Percentiles rank a stretch among this genome's conserved stretches.
These are phyloP conservation scores for Mesotaenium endlicherianum DNA, from an alignment of 139 green algal species.

Conservation along the genomic window DNA sequence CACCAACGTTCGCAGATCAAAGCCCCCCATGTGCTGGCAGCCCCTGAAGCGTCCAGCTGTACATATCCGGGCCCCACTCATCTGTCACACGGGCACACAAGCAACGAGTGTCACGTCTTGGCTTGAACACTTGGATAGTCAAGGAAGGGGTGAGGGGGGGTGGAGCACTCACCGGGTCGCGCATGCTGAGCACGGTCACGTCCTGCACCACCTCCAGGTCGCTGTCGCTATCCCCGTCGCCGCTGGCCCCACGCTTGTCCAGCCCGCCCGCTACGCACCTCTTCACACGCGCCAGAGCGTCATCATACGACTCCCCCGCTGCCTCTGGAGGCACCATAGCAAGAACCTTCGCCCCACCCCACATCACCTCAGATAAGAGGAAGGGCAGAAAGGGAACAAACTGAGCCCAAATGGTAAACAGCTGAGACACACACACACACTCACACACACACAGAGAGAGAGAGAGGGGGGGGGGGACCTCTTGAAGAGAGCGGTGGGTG, in stretches of 20 bases:
- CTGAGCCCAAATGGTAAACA: no score
- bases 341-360: no score
- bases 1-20: conserved; percentile 43
- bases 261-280: conserved; percentile 1
- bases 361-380: no score
- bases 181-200: conserved; percentile 15
- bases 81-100: conserved; percentile 13
- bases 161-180: conserved; percentile 25
- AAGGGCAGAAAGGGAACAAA: no score
- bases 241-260: background rate
- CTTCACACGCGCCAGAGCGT: conserved; percentile 22
- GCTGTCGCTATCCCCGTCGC: conserved; percentile 20
- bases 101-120: background rate
- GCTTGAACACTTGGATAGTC: background rate
- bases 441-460: no score
- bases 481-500: conserved; percentile 2
- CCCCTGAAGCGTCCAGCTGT: conserved; percentile 20
- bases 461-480: conserved; percentile 2
- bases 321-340: conserved; percentile 13
- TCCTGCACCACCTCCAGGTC: conserved; percentile 36
- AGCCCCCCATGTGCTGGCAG: conserved; percentile 34
- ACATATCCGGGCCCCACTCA: conserved; percentile 38
- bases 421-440: no score
- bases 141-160: background rate
- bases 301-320: conserved; percentile 21